A percentile compares a stretch with the other conserved stretches of the same genome.
phyloP scores from a whole-genome alignment of 2,329 filamentous ascomycete genomes.

The Mariannaea sp. region DNA sequence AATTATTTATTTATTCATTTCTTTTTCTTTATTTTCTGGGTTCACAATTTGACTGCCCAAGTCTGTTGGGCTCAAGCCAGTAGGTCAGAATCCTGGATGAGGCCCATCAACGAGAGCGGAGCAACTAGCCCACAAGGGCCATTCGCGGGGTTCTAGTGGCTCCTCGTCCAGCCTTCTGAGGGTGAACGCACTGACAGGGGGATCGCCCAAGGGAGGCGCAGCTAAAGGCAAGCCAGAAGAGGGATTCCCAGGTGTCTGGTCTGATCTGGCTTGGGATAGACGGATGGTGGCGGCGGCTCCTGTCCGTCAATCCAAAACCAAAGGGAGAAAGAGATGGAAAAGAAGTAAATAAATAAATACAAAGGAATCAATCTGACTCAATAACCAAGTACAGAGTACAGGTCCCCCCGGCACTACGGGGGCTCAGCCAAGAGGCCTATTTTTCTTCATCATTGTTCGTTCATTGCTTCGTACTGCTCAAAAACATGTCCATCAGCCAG shows the following conservation, averaged over 20 bases:
- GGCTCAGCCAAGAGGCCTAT: too few relatives aligned
- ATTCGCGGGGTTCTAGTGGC: slow-evolving; percentile 41
- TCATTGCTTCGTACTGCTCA: neutral
- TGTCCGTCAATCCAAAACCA: neutral
- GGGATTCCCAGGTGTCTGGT: slow-evolving; percentile 33
- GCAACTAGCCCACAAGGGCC: slow-evolving; percentile 37
- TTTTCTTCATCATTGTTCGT: neutral
- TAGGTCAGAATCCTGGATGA: neutral
- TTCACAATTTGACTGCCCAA: neutral
- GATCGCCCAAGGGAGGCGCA: slow-evolving; percentile 4
- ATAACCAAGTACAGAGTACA: too few relatives aligned
- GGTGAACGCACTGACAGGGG: slow-evolving; percentile 9
- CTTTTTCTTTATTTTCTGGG: too few relatives aligned
- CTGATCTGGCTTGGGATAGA: too few relatives aligned
- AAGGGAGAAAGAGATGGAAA: too few relatives aligned
- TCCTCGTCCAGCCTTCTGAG: slow-evolving; percentile 5
- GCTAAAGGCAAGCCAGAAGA: slow-evolving; percentile 1
- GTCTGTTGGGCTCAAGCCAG: neutral
- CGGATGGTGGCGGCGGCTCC: slow-evolving; percentile 15
- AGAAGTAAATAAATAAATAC: too few relatives aligned
- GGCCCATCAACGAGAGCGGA: slow-evolving; percentile 27
- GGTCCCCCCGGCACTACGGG: too few relatives aligned
- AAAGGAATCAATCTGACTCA: too few relatives aligned
- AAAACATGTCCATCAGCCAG: neutral
- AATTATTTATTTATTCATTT: too few relatives aligned